These are phyloP conservation scores for Polygonum aviculare DNA, from an alignment of 148 eudicot species.

Conservation along the genomic window DNA sequence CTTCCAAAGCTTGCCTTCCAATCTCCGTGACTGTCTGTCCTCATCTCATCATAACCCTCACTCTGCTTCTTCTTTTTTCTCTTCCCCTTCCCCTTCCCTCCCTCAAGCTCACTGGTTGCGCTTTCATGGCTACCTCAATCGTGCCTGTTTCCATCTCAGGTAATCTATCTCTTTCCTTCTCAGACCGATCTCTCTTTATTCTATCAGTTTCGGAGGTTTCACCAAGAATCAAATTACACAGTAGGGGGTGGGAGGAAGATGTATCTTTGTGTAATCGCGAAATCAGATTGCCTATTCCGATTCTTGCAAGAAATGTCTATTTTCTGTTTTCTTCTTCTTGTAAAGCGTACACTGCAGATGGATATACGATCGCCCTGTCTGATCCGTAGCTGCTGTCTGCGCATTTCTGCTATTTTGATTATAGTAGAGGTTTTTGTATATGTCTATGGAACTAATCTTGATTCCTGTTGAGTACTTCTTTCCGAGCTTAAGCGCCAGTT, in stretches of 20 bases:
- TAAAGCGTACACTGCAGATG: neutral
- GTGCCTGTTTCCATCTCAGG: conserved; percentile 3
- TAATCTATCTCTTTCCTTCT: neutral
- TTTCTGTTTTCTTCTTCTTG: neutral
- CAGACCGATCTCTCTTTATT: neutral
- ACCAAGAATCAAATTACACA: neutral
- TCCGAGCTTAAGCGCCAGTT: neutral
- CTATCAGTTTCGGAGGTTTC: neutral
- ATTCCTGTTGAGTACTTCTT: neutral
- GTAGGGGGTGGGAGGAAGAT: neutral
- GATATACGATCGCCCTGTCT: neutral
- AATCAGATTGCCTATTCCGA: neutral
- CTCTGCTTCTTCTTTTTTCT: too few relatives aligned
- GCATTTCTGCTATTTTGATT: neutral
- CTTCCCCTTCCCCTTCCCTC: neutral
- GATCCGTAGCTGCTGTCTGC: neutral
- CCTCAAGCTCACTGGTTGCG: neutral
- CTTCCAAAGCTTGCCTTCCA: conserved; percentile 4
- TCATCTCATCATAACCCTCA: neutral
- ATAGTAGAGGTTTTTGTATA: neutral
- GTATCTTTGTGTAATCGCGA: neutral
- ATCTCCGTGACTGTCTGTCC: neutral
- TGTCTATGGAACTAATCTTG: neutral
- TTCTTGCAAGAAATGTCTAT: neutral
- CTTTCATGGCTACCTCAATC: conserved; percentile 8